Percentiles rank a stretch among this genome's conserved stretches.
These are phyloP conservation scores for Saccharomyces kudriavzevii DNA, from an alignment of 805 yeast genomes.

Conservation along the genomic window DNA sequence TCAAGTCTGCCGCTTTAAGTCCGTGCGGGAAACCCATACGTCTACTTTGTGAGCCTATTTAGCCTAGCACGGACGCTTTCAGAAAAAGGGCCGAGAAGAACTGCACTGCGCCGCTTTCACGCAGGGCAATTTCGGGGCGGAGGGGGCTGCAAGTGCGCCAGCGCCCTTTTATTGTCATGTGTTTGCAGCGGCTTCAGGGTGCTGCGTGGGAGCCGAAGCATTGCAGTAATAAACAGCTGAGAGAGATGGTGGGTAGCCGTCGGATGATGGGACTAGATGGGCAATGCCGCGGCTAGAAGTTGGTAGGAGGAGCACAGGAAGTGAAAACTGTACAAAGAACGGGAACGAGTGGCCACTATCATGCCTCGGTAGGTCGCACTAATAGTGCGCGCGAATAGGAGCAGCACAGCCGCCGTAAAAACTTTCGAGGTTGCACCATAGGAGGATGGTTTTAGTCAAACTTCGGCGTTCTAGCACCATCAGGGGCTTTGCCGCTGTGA, in stretches of 20 bases:
- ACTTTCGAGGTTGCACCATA: too few relatives aligned
- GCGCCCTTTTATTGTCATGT: background rate
- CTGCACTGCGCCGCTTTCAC: background rate
- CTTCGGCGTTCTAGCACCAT: too few relatives aligned
- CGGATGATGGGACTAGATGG: too few relatives aligned
- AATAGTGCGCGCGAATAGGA: too few relatives aligned
- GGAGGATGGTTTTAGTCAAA: too few relatives aligned
- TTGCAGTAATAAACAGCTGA: background rate
- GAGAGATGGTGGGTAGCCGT: background rate
- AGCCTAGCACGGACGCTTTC: background rate
- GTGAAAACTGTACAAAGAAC: too few relatives aligned
- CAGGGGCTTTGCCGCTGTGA: too few relatives aligned
- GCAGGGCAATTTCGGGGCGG: background rate
- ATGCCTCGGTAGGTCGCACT: too few relatives aligned
- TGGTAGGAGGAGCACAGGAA: too few relatives aligned
- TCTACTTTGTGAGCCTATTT: background rate
- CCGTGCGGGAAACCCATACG: background rate
- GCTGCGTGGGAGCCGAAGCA: background rate
- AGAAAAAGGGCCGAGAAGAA: background rate
- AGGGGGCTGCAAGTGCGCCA: background rate
- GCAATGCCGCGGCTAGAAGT: too few relatives aligned
- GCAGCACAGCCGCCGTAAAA: too few relatives aligned
- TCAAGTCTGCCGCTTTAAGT: background rate
- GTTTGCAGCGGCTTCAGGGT: background rate
- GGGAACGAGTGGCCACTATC: too few relatives aligned